phyloP scores from a whole-genome alignment of 2,329 filamentous ascomycete species.

The Nigrospora osmanthi region DNA sequence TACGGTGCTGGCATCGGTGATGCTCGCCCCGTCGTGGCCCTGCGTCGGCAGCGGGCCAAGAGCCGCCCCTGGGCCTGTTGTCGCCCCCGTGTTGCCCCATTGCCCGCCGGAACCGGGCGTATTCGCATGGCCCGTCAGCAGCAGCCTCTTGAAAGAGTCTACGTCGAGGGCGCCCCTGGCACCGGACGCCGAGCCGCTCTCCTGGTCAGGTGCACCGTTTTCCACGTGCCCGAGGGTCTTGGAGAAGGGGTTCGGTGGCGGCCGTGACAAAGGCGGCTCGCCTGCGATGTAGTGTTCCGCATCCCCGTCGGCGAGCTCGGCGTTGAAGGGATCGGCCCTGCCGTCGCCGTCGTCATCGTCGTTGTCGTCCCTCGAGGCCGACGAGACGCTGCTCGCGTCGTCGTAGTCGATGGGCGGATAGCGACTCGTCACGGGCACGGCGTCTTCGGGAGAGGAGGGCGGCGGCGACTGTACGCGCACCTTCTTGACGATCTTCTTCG shows the following conservation, averaged over 20 bases:
- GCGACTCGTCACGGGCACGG: slow-evolving; percentile 20
- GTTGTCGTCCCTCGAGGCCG: slow-evolving; percentile 5
- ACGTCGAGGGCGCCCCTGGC: slow-evolving; percentile 56
- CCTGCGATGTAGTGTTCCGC: slow-evolving; percentile 5
- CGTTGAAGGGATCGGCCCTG: slow-evolving; percentile 14
- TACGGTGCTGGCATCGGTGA: slow-evolving; percentile 49
- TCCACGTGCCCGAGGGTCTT: slow-evolving; percentile 47
- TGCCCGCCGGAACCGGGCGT: slow-evolving; percentile 17
- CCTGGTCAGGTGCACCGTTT: slow-evolving; percentile 19
- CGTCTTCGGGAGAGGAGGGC: slow-evolving; percentile 49
- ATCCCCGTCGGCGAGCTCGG: slow-evolving; percentile 7
- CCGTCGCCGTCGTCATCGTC: slow-evolving; percentile 14
- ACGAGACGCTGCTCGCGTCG: slow-evolving; percentile 9
- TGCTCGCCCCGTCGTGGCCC: slow-evolving; percentile 36
- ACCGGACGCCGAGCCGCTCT: slow-evolving; percentile 22
- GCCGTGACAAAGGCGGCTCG: slow-evolving; percentile 14
- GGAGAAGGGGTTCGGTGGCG: slow-evolving; percentile 47
- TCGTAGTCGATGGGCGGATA: slow-evolving; percentile 10
- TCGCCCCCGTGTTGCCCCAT: slow-evolving; percentile 12
- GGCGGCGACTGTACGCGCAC: slow-evolving; percentile 60
- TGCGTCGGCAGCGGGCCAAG: slow-evolving; percentile 10
- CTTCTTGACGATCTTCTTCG: slow-evolving; percentile 53
- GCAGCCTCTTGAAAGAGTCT: slow-evolving; percentile 66
- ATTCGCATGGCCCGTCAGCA: slow-evolving; percentile 63
- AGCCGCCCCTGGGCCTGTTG: slow-evolving; percentile 1